Evolutionary conservation across 805 yeast species (phyloP).

Genomic region (Hanseniaspora pseudoguilliermondii): DNA sequence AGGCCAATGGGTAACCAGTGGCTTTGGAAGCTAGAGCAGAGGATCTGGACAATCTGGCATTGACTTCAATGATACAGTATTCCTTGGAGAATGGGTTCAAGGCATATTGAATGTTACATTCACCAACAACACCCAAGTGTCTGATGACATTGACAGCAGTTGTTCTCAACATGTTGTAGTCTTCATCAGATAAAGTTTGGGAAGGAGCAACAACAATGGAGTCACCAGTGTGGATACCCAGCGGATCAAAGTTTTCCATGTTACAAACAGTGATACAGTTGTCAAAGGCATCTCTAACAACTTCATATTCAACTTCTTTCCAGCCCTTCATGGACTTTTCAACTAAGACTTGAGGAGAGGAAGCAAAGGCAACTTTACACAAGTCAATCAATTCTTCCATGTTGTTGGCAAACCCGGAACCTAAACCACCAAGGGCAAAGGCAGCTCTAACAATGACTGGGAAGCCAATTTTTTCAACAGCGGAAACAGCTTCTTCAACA

Average conservation of each 20-base stretch:
- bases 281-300: slow-evolving; percentile 88
- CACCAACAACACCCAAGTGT: slow-evolving; percentile 97
- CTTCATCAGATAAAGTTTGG: slow-evolving; percentile 92
- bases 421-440: slow-evolving; percentile 92
- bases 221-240: slow-evolving; percentile 97
- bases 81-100: slow-evolving; percentile 91
- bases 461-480: slow-evolving; percentile 79
- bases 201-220: slow-evolving; percentile 98
- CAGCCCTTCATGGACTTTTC: slow-evolving; percentile 97
- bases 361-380: slow-evolving; percentile 75
- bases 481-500: slow-evolving; percentile 83
- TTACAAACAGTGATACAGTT: slow-evolving; percentile 98
- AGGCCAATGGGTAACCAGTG: slow-evolving; percentile 96
- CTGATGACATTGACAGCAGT: slow-evolving; percentile 96
- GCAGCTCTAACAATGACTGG: slow-evolving; percentile 97
- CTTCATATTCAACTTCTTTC: slow-evolving; percentile 98
- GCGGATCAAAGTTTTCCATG: slow-evolving; percentile 97
- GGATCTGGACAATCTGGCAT: slow-evolving; percentile 92
- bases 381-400: slow-evolving; percentile 71
- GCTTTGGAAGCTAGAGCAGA: slow-evolving; percentile 98
- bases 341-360: slow-evolving; percentile 89
- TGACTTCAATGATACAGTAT: slow-evolving; percentile 92
- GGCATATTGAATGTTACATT: slow-evolving; percentile 95
- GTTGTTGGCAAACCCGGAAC: slow-evolving; percentile 90
- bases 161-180: slow-evolving; percentile 92